Base-by-base conservation (phyloP, 2,329 filamentous ascomycete species). In the Aspergillus pseudotamarii region DNA sequence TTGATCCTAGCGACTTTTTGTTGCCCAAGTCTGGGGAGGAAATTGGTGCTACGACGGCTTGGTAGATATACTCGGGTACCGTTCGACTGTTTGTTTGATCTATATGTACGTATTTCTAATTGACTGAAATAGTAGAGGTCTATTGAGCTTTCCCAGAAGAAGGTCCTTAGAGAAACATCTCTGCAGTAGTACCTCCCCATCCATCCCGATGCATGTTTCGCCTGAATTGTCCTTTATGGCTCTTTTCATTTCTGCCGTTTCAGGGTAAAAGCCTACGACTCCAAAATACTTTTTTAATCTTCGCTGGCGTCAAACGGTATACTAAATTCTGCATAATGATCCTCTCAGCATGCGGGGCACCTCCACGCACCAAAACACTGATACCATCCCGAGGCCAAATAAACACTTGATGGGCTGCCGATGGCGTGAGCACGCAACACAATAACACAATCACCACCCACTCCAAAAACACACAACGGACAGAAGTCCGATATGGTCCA, bases 41-140 rank as follows among this genome's bases (percentile, higher is more conserved):
- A 1, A 63, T 66, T 55, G 64, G 66, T 1, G 66, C 64, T 10
- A 65, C 59, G n/a, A 68, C 66, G 5, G 41, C 60, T 16, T 68
- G 66, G 66, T 21, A 46, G n/a, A 23, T 46, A 21, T 46, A 46
- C 19, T 46, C 10, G 3, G 4, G 6, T 23, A 45, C 1, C 10
- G 2, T 12, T 23, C n/a, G 11, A 8, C 9, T 45, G 1, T 11
- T 46, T 12, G 6, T 4, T 46, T 14, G 0, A 23, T 4, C 8
- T 4, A 41, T 41, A 3, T n/a, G 19, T n/a, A n/a, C 4, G 19
- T 41, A n/a, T 4, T n/a, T n/a, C 3, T 10, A 41, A 41, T n/a
- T 41, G 6, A 36, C 14, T 36, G 12, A 5, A 14, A 16, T 36
- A 6, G 34, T 36, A 12, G 14, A 36, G 34, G 4, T 36, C 4